Conservation (phyloP, 768 basidiomycete genomes). For the Lactifluus hygrophoroides region DNA sequence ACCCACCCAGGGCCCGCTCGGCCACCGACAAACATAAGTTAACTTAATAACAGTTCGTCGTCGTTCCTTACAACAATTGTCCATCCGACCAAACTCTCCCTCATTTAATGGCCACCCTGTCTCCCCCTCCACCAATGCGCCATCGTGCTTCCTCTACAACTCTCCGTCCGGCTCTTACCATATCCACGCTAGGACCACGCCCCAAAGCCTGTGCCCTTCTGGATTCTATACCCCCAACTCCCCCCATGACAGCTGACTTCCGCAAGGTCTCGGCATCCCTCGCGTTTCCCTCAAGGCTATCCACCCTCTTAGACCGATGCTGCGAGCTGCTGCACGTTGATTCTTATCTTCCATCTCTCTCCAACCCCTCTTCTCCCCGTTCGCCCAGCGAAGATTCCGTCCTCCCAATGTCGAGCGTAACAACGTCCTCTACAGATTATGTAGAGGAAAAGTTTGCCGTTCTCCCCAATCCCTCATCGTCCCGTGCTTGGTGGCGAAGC, state of each 20-base stretch:
- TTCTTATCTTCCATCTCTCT: slow-evolving; percentile 5
- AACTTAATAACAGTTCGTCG: background rate
- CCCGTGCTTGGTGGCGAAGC: slow-evolving; percentile 15
- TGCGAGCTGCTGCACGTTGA: slow-evolving; percentile 10
- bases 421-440: slow-evolving; percentile 4
- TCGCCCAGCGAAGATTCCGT: slow-evolving; percentile 31
- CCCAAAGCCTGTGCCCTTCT: slow-evolving; percentile 26
- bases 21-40: too few species aligned
- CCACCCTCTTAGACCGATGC: slow-evolving; percentile 15
- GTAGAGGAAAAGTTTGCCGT: slow-evolving; percentile 2
- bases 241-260: slow-evolving; percentile 20
- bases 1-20: too few species aligned
- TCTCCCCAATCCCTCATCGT: background rate
- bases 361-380: slow-evolving; percentile 29
- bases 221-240: slow-evolving; percentile 23
- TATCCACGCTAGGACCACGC: slow-evolving; percentile 43
- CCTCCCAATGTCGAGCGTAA: slow-evolving; percentile 16
- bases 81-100: background rate
- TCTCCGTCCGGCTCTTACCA: slow-evolving; percentile 43
- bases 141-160: slow-evolving; percentile 53
- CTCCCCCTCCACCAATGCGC: slow-evolving; percentile 39
- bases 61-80: background rate
- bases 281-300: slow-evolving; percentile 17
- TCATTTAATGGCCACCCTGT: slow-evolving; percentile 25
- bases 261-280: slow-evolving; percentile 13